Percentiles rank a stretch among this genome's conserved stretches.
phyloP scores from a whole-genome alignment of 2,329 filamentous ascomycete species.

The Stachybotrys chartarum region DNA sequence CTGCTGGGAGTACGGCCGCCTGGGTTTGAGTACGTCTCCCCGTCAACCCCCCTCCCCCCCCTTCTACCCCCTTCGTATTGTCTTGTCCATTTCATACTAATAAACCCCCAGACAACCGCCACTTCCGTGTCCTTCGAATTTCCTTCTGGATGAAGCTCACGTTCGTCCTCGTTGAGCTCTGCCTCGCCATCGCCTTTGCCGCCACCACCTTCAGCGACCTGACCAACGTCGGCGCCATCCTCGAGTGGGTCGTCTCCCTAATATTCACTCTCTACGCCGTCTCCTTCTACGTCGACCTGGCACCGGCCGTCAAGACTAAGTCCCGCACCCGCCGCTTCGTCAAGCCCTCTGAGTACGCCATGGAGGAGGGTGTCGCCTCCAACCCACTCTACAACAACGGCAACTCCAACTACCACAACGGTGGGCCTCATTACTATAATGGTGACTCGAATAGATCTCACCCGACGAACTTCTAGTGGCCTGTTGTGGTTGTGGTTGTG shows the following conservation, averaged over 20 bases:
- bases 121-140: constrained; percentile 63
- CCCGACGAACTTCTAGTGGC: not conserved
- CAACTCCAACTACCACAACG: not conserved
- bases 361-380: constrained; percentile 10
- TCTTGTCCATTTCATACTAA: not conserved
- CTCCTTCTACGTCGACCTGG: constrained; percentile 80
- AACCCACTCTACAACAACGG: not conserved
- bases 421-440: not conserved
- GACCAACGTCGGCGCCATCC: constrained; percentile 63
- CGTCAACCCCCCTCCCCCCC: not conserved
- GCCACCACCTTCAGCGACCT: constrained; percentile 39
- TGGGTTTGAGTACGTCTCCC: constrained; percentile 60
- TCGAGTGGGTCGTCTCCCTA: constrained; percentile 76
- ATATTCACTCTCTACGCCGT: constrained; percentile 85
- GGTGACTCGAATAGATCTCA: not conserved
- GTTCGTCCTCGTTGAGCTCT: constrained; percentile 77
- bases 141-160: constrained; percentile 84
- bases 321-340: constrained; percentile 17
- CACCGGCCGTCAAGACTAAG: constrained; percentile 64
- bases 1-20: constrained; percentile 81
- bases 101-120: constrained; percentile 52
- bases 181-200: constrained; percentile 67
- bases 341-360: constrained; percentile 15
- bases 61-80: not conserved
- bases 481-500: not conserved